Evolutionary conservation across 75 land plant genomes (phyloP).

Genomic region (Cunninghamia lanceolata): DNA sequence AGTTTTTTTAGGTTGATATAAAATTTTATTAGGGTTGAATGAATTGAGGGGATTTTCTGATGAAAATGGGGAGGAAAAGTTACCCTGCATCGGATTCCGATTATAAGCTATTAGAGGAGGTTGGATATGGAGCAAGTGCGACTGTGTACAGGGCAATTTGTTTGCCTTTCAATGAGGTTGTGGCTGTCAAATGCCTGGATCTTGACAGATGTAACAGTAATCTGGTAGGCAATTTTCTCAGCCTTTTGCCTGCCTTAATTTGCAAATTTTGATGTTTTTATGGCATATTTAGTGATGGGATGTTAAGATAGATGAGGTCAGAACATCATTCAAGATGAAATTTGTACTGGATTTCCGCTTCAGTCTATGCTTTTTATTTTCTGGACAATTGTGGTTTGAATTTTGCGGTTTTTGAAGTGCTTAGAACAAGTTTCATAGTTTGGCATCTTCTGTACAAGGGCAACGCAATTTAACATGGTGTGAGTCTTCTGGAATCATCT

Average conservation of each 20-base stretch:
- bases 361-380: background rate
- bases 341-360: background rate
- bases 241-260: background rate
- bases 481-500: background rate
- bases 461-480: background rate
- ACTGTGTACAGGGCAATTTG: slow-evolving; percentile 87
- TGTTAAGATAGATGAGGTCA: background rate
- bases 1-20: background rate
- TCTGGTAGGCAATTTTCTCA: slow-evolving; percentile 47
- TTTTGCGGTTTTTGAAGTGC: background rate
- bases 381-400: background rate
- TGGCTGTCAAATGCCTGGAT: slow-evolving; percentile 96
- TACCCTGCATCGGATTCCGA: slow-evolving; percentile 62
- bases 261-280: background rate
- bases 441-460: background rate
- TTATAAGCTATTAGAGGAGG: slow-evolving; percentile 90
- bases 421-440: background rate
- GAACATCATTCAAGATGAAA: background rate
- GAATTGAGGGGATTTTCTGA: background rate
- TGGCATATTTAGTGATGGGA: background rate
- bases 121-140: slow-evolving; percentile 94
- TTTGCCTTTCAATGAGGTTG: slow-evolving; percentile 79
- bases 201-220: slow-evolving; percentile 94
- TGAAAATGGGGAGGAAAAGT: slow-evolving; percentile 19
- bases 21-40: background rate